These are phyloP conservation scores for Phoma herbarum DNA, from an alignment of 2,329 filamentous ascomycete genomes.

Conservation along the genomic window DNA sequence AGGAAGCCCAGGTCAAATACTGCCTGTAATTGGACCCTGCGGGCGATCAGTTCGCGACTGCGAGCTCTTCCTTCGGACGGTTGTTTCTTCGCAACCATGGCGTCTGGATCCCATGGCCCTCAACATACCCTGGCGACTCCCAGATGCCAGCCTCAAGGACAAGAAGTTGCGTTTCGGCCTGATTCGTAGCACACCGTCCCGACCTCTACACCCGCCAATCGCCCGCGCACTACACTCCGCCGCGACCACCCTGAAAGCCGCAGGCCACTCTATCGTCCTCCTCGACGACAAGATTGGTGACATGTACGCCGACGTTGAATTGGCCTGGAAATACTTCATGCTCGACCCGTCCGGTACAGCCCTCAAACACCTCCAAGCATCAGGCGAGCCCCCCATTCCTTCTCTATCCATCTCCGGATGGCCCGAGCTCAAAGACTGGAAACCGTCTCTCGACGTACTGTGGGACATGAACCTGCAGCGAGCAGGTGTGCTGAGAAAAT, in stretches of 20 bases:
- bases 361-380: conserved; percentile 44
- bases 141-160: neutral
- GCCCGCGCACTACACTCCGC: conserved; percentile 56
- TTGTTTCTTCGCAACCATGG: conserved; percentile 53
- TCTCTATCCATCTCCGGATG: conserved; percentile 51
- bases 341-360: conserved; percentile 51
- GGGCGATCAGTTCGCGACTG: conserved; percentile 54
- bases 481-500: conserved; percentile 49
- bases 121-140: conserved; percentile 58
- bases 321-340: conserved; percentile 56
- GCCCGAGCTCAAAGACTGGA: conserved; percentile 43
- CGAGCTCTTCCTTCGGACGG: conserved; percentile 53
- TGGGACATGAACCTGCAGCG: conserved; percentile 55
- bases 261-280: conserved; percentile 56
- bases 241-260: conserved; percentile 48
- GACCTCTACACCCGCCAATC: conserved; percentile 62
- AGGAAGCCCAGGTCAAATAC: conserved; percentile 44
- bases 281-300: conserved; percentile 41
- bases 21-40: conserved; percentile 55
- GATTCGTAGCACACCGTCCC: conserved; percentile 57
- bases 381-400: conserved; percentile 57
- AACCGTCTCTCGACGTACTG: conserved; percentile 51
- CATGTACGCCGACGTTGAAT: conserved; percentile 44
- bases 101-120: conserved; percentile 55
- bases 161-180: conserved; percentile 59